These are phyloP conservation scores for Hylodesmum podocarpum DNA, from an alignment of 306 rosid species.

Conservation along the genomic window DNA sequence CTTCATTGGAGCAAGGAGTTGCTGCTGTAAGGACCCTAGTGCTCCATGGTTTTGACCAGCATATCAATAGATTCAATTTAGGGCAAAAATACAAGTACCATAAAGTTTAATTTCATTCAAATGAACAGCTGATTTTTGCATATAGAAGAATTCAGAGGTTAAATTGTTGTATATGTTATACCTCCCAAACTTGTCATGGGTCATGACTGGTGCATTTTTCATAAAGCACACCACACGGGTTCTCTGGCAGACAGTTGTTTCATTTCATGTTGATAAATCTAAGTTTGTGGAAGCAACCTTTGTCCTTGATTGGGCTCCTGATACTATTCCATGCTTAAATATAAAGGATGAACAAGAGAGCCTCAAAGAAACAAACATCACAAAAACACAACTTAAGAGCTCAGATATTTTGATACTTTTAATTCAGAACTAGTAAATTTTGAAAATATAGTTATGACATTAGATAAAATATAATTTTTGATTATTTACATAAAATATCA, in stretches of 20 bases:
- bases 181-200: not conserved
- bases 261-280: not conserved
- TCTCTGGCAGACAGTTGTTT: not conserved
- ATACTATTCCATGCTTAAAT: not conserved
- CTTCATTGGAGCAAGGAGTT: slow-evolving; percentile 74
- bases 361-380: not conserved
- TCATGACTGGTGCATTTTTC: not conserved
- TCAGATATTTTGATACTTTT: not conserved
- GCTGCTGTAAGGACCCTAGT: slow-evolving; percentile 66
- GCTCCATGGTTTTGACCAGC: slow-evolving; percentile 62
- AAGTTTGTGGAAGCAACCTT: not conserved
- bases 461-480: not conserved
- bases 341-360: not conserved
- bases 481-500: not conserved
- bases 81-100: slow-evolving; percentile 87
- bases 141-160: slow-evolving; percentile 8
- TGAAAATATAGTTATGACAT: not conserved
- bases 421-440: not conserved
- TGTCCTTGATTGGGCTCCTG: not conserved
- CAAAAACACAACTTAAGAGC: not conserved
- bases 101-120: slow-evolving; percentile 50
- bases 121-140: not conserved
- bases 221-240: not conserved
- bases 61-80: slow-evolving; percentile 68
- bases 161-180: slow-evolving; percentile 5